Conservation (phyloP, 2,329 filamentous ascomycete genomes). For the Monosporascus sp. region DNA sequence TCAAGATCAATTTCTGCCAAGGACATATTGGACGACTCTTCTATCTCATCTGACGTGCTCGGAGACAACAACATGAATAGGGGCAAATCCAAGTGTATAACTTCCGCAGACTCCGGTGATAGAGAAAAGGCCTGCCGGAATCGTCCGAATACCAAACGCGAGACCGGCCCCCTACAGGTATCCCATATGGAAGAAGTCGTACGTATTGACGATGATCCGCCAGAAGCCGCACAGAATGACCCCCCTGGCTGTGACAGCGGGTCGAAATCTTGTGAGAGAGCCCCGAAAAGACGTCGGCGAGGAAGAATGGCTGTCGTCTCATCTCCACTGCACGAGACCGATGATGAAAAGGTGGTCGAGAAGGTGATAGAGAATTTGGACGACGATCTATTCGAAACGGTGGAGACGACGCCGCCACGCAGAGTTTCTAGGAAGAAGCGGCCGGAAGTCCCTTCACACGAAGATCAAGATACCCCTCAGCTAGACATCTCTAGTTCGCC, state of each 20-base stretch:
- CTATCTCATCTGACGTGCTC: neutral
- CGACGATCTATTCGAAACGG: slow-evolving; percentile 1
- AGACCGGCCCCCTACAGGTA: neutral
- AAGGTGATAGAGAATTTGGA: neutral
- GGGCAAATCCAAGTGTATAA: neutral
- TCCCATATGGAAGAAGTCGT: neutral
- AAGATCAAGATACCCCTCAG: neutral
- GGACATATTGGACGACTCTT: neutral
- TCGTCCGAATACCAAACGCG: neutral
- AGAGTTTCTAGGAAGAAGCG: neutral
- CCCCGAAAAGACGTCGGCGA: neutral
- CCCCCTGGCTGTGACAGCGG: neutral
- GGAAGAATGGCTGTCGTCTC: neutral
- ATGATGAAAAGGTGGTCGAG: neutral
- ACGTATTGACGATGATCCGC: neutral
- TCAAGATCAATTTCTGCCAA: neutral
- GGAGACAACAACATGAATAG: neutral
- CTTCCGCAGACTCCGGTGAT: neutral
- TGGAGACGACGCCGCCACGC: neutral
- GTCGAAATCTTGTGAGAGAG: neutral
- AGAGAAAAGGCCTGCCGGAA: neutral
- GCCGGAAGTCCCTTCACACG: neutral
- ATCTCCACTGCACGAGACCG: neutral
- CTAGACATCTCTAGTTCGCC: neutral
- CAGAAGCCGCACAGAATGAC: neutral